Conservation (phyloP, 768 basidiomycete species). For the Hypholoma fasciculare region DNA sequence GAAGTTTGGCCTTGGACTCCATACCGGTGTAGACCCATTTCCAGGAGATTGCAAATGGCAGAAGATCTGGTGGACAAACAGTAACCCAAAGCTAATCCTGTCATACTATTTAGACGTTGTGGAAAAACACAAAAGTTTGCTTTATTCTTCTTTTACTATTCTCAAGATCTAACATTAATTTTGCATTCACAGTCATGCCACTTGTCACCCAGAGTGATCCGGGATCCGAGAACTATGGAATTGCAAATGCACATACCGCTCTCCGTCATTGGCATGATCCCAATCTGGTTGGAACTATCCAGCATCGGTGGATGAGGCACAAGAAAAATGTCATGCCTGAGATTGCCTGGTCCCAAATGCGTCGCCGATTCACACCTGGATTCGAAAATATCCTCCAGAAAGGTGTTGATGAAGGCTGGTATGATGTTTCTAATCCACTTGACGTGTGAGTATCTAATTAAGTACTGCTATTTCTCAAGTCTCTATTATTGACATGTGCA, state of each 20-base stretch:
- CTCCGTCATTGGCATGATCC: constrained; percentile 39
- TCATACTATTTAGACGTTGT: constrained; percentile 30
- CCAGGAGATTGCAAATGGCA: constrained; percentile 29
- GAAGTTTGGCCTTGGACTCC: constrained; percentile 31
- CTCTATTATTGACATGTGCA: background rate
- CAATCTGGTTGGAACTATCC: constrained; percentile 26
- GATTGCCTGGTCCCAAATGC: constrained; percentile 35
- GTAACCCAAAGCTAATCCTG: constrained; percentile 27
- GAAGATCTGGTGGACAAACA: constrained; percentile 36
- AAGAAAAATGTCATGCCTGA: constrained; percentile 40
- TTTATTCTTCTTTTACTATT: background rate
- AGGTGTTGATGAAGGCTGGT: constrained; percentile 20
- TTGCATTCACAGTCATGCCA: constrained; percentile 31
- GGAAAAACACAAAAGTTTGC: constrained; percentile 6
- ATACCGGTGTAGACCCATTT: constrained; percentile 32
- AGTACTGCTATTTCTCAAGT: too few species aligned
- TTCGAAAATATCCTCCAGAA: constrained; percentile 35
- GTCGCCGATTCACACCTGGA: constrained; percentile 29
- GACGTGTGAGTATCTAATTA: constrained; percentile 3
- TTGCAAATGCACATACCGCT: constrained; percentile 42
- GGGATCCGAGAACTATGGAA: constrained; percentile 41
- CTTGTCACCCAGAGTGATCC: constrained; percentile 44
- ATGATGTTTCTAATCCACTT: constrained; percentile 2
- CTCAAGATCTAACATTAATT: background rate
- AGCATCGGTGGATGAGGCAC: constrained; percentile 33